Percentiles rank a stretch among this genome's conserved stretches.
Conservation (phyloP, 2,329 filamentous ascomycete genomes). For the Cercospora sp. region DNA sequence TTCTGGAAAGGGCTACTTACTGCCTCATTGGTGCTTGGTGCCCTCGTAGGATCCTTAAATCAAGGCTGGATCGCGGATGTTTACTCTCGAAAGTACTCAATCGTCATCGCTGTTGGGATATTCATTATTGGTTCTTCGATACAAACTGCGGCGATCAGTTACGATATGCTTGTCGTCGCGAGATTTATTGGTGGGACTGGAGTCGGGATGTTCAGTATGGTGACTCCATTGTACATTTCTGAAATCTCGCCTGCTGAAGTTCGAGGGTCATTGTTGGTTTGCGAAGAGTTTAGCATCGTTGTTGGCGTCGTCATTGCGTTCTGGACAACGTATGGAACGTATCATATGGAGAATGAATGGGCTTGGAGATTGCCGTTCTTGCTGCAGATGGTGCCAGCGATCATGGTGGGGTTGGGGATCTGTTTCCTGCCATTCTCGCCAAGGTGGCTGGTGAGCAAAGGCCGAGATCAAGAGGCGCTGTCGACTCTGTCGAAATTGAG, state of each 20-base stretch:
- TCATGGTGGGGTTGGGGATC: slow-evolving; percentile 37
- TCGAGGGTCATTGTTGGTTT: slow-evolving; percentile 48
- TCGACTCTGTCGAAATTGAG: slow-evolving; percentile 35
- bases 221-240: slow-evolving; percentile 66
- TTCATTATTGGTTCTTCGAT: slow-evolving; percentile 51
- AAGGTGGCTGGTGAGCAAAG: slow-evolving; percentile 38
- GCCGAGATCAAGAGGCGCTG: slow-evolving; percentile 37
- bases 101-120: slow-evolving; percentile 43
- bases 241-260: slow-evolving; percentile 69
- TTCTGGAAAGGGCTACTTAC: slow-evolving; percentile 62
- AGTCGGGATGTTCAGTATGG: slow-evolving; percentile 40
- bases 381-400: slow-evolving; percentile 46
- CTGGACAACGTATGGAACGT: slow-evolving; percentile 58
- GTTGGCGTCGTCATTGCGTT: slow-evolving; percentile 54
- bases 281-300: slow-evolving; percentile 51
- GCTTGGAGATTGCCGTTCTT: slow-evolving; percentile 52
- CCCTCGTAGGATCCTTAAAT: slow-evolving; percentile 40
- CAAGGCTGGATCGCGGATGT: slow-evolving; percentile 43
- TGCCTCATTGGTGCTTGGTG: slow-evolving; percentile 47
- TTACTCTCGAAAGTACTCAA: slow-evolving; percentile 47
- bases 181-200: slow-evolving; percentile 38
- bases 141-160: slow-evolving; percentile 35
- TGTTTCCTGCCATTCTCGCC: slow-evolving; percentile 40
- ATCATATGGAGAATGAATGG: slow-evolving; percentile 50
- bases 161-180: slow-evolving; percentile 37